Evolutionary conservation across 2,329 filamentous ascomycete species (phyloP).

Genomic region (Dendryphion nanum): DNA sequence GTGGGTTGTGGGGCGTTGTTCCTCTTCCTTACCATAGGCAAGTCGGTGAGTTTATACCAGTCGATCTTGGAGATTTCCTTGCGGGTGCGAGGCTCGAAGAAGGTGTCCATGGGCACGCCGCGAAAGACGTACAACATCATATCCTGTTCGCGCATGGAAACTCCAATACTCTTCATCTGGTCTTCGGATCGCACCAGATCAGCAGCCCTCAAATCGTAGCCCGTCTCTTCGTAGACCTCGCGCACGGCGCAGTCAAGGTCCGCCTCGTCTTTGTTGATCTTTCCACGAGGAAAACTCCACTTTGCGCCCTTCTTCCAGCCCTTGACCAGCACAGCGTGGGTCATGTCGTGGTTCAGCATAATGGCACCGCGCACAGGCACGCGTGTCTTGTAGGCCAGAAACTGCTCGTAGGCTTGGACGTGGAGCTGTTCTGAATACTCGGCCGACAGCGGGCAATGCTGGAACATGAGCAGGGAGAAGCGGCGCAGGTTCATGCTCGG

Average conservation of each 20-base stretch:
- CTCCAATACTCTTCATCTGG: slow-evolving; percentile 78
- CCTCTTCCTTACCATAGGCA: slow-evolving; percentile 76
- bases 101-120: slow-evolving; percentile 79
- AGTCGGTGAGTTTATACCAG: slow-evolving; percentile 88
- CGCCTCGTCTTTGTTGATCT: slow-evolving; percentile 96
- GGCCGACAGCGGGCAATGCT: slow-evolving; percentile 86
- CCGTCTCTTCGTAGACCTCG: slow-evolving; percentile 95
- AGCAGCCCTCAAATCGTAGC: slow-evolving; percentile 74
- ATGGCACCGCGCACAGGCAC: slow-evolving; percentile 94
- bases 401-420: slow-evolving; percentile 82
- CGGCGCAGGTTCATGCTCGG: slow-evolving; percentile 81
- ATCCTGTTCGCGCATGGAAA: slow-evolving; percentile 89
- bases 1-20: slow-evolving; percentile 57
- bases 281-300: slow-evolving; percentile 95
- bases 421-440: slow-evolving; percentile 76
- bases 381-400: slow-evolving; percentile 89
- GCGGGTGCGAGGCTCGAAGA: slow-evolving; percentile 85
- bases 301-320: slow-evolving; percentile 96
- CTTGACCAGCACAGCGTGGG: slow-evolving; percentile 87
- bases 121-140: slow-evolving; percentile 91
- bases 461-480: slow-evolving; percentile 89
- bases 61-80: slow-evolving; percentile 98
- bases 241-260: slow-evolving; percentile 91
- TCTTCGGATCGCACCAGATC: slow-evolving; percentile 70
- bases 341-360: slow-evolving; percentile 90